A percentile compares a stretch with the other conserved stretches of the same genome.
These are phyloP conservation scores for Fusarium hostae DNA, from an alignment of 2,329 filamentous ascomycete genomes.

Conservation along the genomic window DNA sequence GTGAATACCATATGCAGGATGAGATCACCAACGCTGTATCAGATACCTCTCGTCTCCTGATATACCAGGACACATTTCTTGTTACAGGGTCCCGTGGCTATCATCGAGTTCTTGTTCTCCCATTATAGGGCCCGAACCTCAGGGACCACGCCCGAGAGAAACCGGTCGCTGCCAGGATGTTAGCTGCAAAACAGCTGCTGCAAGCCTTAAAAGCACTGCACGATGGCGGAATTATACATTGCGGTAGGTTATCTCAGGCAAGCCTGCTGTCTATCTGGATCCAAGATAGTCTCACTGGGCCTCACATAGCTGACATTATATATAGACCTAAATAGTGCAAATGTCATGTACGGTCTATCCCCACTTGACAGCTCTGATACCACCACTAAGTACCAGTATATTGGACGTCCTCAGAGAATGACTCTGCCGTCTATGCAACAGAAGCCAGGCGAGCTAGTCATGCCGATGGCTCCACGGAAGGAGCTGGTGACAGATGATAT, in stretches of 20 bases:
- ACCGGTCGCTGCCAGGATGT: background rate
- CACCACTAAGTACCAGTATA: too few relatives aligned
- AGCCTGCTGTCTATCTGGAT: too few relatives aligned
- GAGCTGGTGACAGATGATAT: too few relatives aligned
- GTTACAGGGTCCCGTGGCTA: background rate
- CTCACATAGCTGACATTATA: background rate
- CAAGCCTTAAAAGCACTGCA: background rate
- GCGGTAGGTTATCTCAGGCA: background rate
- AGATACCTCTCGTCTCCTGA: constrained; percentile 2
- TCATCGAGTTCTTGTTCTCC: constrained; percentile 18
- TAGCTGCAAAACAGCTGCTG: background rate
- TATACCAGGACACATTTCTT: constrained; percentile 2
- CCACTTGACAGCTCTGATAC: too few relatives aligned
- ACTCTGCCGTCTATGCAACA: too few relatives aligned
- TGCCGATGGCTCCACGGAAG: background rate
- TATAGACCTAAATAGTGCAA: background rate
- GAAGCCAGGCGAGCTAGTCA: background rate
- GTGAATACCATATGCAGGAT: background rate
- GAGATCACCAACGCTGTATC: background rate
- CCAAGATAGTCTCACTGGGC: too few relatives aligned
- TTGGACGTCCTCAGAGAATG: too few relatives aligned
- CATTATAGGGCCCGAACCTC: background rate
- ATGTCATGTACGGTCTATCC: background rate
- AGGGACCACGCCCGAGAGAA: background rate
- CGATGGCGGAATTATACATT: background rate